Evolutionary conservation across 805 yeast genomes (phyloP), one percentile per base, ranked within the genome.

Genomic region (Saturnispora zaruensis): DNA sequence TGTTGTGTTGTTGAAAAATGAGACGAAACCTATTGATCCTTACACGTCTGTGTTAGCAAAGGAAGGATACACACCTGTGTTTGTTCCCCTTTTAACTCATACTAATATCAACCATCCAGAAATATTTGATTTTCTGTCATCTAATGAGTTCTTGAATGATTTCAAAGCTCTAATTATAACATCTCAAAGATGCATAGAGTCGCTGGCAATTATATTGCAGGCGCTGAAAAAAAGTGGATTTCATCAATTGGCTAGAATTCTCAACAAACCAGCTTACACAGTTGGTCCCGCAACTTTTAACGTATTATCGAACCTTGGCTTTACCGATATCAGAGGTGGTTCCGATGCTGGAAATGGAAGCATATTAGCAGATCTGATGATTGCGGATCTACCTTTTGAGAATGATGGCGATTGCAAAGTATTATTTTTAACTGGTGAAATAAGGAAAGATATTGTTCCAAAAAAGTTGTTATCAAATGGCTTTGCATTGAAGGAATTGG

Each of bases 141-240:
- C 79, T 5, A 59, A 60, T 0, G 69, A 66, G 8, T 79, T 77
- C 53, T 52, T 76, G 0, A 44, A 58, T 1, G 57, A 65, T 0
- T 68, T 72, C 26, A 72, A 74, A 38, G 76, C 81, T 0, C 65
- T 88, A 34, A 83, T 91, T 8, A 80, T 91, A 4, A 90, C 98
- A 0, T 85, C 95, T 2, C 97, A 91, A 62, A 66, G 98, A 55
- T 95, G 96, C 2, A 95, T 90, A 0, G 96, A 90, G 57, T 82
- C 87, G 5, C 65, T 88, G 11, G 77, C 76, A 53, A 68, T 70
- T 36, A 62, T 76, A 13, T 66, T 82, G 5, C 53, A 55, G 0
- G 51, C 51, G 9, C 56, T 71, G n/a, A 45, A 46, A 34, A 37
- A 43, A 6, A 55, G 53, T 14, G 48, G 41, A 6, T 56, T 52